Base-by-base conservation (phyloP, 176 grass and related monocot species). In the Raddia distichophylla region DNA sequence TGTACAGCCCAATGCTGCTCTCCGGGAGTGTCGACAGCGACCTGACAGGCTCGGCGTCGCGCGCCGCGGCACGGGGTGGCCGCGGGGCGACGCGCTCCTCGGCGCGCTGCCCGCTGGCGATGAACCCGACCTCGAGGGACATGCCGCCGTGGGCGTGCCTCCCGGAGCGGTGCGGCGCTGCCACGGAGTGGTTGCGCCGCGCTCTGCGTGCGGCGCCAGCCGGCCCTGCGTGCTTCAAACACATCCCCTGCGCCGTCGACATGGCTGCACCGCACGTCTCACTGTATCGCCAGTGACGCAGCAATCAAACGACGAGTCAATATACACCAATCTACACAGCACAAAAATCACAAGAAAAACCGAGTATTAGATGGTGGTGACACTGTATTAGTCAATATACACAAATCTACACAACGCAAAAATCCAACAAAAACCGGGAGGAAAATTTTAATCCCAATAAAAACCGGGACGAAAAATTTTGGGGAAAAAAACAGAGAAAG, bases 1-100 rank as follows among this genome's bases (percentile, higher is more conserved):
- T 65, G 67, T 99, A 99, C 34, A 99, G 93, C 47, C 96, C 96
- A 80, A 99, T 86, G 75, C 79, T 90, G 84, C 86, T 93, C 84
- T 92, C 89, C 2, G 96, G 96, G 67, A 99, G 74, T 74, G 32
- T 69, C 19, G 96, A 99, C 40, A 99, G 68, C 14, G 96, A 84
- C 86, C 66, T 83, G 45, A 89, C 69, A 7, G 78, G 53, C 72
- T 83, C 86, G 2, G 86, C 87, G 22, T 79, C 70, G 2, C 80
- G 80, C 46, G 88, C 69, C 73, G 49, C 59, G 6, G 81, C 81
- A 40, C 82, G 83, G 3, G 83, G 82, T 49, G 80, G 67, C 64
- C 82, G 85, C 65, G 75, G 64, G 9, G 67, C 84, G 40, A 91
- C 83, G 53, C 83, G 83, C 32, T 99, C 93, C 76, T 99, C 93